These are phyloP conservation scores for Elymus sibiricus DNA, from an alignment of 176 grass and related monocot genomes.

Conservation along the genomic window DNA sequence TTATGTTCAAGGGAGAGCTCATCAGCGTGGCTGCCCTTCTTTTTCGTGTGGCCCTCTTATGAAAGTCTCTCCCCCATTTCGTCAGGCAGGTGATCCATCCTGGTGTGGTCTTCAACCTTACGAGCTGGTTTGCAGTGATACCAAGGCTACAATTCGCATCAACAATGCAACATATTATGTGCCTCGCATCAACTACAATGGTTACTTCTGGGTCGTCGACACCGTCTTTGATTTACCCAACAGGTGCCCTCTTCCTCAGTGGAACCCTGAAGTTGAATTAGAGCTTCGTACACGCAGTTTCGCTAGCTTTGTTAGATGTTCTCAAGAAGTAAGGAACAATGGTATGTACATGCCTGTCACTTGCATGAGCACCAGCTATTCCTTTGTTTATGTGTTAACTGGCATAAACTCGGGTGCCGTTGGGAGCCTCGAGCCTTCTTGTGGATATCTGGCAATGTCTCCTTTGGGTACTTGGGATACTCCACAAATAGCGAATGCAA, in stretches of 20 bases:
- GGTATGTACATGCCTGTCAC: not conserved
- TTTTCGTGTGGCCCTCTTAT: slow-evolving; percentile 35
- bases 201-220: not conserved
- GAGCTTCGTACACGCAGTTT: accelerated
- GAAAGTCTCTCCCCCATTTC: not conserved
- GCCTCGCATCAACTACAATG: slow-evolving; percentile 11
- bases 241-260: slow-evolving; percentile 6
- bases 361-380: slow-evolving; percentile 16
- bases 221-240: not conserved
- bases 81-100: not conserved
- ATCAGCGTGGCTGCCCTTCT: not conserved
- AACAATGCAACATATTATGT: slow-evolving; percentile 11
- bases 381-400: slow-evolving; percentile 34
- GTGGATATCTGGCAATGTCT: slow-evolving; percentile 25
- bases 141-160: too few relatives aligned
- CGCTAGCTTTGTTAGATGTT: not conserved
- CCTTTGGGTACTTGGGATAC: not conserved
- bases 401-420: not conserved
- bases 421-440: not conserved
- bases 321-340: not conserved
- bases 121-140: not conserved
- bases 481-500: not conserved
- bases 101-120: not conserved
- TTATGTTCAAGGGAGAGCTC: too few relatives aligned
- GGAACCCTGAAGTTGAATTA: not conserved